Evolutionary conservation across 208 protist species (phyloP).

Genomic region (Leishmania major): DNA sequence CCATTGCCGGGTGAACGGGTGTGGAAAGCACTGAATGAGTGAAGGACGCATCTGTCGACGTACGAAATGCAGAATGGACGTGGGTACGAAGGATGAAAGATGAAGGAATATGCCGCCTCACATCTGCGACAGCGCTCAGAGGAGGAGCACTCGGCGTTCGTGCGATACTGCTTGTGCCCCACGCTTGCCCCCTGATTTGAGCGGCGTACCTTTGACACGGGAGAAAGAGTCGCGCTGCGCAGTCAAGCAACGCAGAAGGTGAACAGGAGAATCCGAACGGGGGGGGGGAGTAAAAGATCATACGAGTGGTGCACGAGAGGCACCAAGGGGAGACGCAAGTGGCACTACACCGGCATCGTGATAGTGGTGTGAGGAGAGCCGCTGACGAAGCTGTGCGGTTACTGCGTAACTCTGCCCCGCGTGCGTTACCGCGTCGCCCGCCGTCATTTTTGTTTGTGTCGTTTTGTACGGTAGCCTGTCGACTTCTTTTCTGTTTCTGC

Average conservation of each 20-base stretch:
- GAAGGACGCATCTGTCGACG: slow-evolving; percentile 40
- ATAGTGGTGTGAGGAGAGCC: neutral
- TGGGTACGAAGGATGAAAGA: neutral
- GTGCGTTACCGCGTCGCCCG: neutral
- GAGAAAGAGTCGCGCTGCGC: neutral
- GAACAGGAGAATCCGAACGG: neutral
- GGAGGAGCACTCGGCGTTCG: neutral
- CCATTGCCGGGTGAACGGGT: slow-evolving; percentile 81
- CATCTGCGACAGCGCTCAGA: neutral
- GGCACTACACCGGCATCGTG: neutral
- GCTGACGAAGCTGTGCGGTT: neutral
- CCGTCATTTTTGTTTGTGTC: neutral
- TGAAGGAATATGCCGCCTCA: neutral
- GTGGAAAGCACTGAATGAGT: slow-evolving; percentile 82
- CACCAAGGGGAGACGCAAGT: neutral
- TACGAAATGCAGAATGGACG: neutral
- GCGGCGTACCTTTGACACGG: neutral
- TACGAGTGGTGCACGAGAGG: neutral
- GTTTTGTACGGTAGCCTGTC: neutral
- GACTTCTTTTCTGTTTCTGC: neutral
- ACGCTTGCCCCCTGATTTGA: neutral
- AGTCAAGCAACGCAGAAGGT: neutral
- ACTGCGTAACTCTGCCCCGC: neutral
- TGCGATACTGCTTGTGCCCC: neutral
- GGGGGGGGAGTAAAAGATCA: neutral